Base-by-base conservation (phyloP, 257 asterid genomes). In the Nicotiana paniculata region DNA sequence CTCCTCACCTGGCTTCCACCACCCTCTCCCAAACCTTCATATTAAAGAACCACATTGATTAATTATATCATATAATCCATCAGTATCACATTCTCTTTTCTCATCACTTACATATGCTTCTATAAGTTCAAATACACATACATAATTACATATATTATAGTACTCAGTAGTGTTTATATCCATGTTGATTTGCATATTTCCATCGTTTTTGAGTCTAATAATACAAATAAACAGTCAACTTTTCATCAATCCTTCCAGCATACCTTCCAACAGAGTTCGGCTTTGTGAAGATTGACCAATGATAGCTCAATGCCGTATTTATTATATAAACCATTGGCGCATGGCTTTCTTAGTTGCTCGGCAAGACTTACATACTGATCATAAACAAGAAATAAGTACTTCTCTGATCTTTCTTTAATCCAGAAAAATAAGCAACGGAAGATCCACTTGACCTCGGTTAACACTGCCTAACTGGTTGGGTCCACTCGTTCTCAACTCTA, bases 21-120 rank as follows among this genome's bases (percentile, higher is more conserved):
- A 32, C 33, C 33, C 33, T 32, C 33, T 32, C 33, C 33, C 33
- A 32, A 32, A 32, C 33, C 33, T 32, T 32, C 33, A 32, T 32
- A 84, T 68, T 75, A 64, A 86, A 3, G 63, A 28, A 75, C 39
- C 63, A 75, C 51, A 75, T 51, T 15, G 62, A 51, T 75, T 26
- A 13, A 75, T 35, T 13, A 30, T 15, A 51, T 6, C 16, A 75
- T 6, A 75, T 26, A 72, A 75, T 51, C 39, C 43, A 26, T 43
- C 43, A 48, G 39, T 15, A 0, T 21, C 59, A 43, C 37, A 46
- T 46, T 72, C 78, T 43, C 59, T 46, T 24, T 24, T 3, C 57
- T 8, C 48, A 43, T 43, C 24, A 46, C 35, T 46, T 70, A 70
- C 59, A 35, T 74, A 46, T 74, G 61, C 61, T 74, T 21, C 78